These are phyloP conservation scores for Hibiscus trionum DNA, from an alignment of 345 rosid species.

Conservation along the genomic window DNA sequence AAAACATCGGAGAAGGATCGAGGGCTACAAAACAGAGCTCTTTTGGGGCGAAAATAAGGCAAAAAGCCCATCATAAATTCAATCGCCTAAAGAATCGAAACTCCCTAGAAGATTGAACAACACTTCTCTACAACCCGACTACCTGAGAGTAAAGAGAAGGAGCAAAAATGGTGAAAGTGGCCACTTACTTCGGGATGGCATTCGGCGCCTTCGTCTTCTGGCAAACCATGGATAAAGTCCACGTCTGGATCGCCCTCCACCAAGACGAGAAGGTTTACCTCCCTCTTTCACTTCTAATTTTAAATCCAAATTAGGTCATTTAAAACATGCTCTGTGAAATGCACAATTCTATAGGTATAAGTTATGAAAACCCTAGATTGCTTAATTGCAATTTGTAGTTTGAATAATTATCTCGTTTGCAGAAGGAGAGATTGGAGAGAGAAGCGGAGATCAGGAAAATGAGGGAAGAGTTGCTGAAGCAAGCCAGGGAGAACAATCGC, in stretches of 20 bases:
- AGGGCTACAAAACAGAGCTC: too few species aligned
- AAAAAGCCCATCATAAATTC: not conserved
- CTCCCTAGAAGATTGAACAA: not conserved
- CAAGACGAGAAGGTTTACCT: constrained; percentile 50
- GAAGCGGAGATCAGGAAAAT: constrained; percentile 51
- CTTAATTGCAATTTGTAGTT: not conserved
- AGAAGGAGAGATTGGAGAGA: constrained; percentile 56
- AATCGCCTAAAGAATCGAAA: not conserved
- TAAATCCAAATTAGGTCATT: not conserved
- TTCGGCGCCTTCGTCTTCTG: constrained; percentile 78
- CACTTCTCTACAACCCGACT: not conserved
- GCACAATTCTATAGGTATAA: not conserved
- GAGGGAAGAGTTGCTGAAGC: constrained; percentile 43
- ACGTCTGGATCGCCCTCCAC: constrained; percentile 88
- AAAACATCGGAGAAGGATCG: too few species aligned
- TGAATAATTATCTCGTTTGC: constrained; percentile 8
- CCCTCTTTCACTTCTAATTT: not conserved
- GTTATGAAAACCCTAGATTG: constrained; percentile 25
- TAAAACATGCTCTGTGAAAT: not conserved
- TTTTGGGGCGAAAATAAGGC: too few species aligned
- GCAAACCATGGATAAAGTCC: constrained; percentile 86
- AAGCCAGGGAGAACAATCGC: constrained; percentile 39
- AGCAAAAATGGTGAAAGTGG: constrained; percentile 56
- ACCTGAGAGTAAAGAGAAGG: not conserved
- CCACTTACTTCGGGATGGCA: constrained; percentile 62